Evolutionary conservation across 2,329 filamentous ascomycete species (phyloP).

Genomic region (Pseudopyrenochaeta lycopersici): DNA sequence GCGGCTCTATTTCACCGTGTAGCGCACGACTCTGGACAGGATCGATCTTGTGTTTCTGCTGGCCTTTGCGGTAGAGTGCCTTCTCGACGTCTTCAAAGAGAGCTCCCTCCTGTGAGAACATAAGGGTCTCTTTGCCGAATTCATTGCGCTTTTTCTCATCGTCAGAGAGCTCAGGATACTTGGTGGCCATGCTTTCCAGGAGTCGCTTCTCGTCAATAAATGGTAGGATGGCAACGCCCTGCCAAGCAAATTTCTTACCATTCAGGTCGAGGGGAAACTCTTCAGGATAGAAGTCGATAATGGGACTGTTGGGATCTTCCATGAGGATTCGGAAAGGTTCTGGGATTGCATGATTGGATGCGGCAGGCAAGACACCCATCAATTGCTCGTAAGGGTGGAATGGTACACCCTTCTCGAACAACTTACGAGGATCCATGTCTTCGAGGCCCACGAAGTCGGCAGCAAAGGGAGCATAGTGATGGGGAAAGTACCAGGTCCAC

Average conservation of each 20-base stretch:
- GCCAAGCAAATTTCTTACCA: constrained; percentile 98
- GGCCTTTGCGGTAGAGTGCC: constrained; percentile 88
- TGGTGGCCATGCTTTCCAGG: constrained; percentile 80
- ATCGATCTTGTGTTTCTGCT: constrained; percentile 73
- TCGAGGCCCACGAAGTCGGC: constrained; percentile 88
- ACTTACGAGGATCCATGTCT: constrained; percentile 72
- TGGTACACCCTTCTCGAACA: constrained; percentile 83
- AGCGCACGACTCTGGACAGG: constrained; percentile 79
- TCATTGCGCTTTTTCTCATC: constrained; percentile 83
- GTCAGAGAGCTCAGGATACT: constrained; percentile 79
- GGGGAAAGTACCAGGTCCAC: constrained; percentile 99
- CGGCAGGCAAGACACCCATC: constrained; percentile 96
- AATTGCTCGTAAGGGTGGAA: constrained; percentile 96
- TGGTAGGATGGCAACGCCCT: constrained; percentile 89
- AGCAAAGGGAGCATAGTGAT: constrained; percentile 97
- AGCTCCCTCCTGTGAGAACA: constrained; percentile 84
- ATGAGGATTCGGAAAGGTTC: constrained; percentile 89
- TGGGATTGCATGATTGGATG: constrained; percentile 90
- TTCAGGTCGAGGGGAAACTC: constrained; percentile 95
- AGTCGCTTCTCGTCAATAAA: constrained; percentile 95
- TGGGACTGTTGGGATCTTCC: constrained; percentile 85
- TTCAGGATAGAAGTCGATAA: constrained; percentile 97
- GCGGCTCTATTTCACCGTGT: constrained; percentile 81
- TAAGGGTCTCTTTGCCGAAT: constrained; percentile 79
- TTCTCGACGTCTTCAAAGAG: constrained; percentile 85